Percentiles rank a stretch among this genome's conserved stretches.
phyloP scores from a whole-genome alignment of 2,329 filamentous ascomycete species.

The Berkeleyomyces rouxiae region DNA sequence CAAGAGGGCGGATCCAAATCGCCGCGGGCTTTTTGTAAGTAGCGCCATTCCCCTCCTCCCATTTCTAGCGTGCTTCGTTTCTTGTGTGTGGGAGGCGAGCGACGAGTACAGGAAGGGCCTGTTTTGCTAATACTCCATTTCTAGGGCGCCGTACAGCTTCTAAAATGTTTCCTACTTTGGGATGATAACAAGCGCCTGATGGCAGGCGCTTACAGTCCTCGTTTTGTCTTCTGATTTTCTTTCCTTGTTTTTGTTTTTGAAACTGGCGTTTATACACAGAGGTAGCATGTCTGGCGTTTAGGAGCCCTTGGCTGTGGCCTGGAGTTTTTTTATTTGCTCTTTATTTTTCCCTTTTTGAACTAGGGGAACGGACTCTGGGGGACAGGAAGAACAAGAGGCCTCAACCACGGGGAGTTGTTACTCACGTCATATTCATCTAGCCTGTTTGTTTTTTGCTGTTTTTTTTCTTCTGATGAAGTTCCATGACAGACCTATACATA shows the following conservation, averaged over 20 bases:
- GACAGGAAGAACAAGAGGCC: no score
- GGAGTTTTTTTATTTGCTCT: neutral
- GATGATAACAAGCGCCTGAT: slow-evolving; percentile 3
- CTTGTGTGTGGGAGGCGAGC: neutral
- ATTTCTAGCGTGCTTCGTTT: neutral
- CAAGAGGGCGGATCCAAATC: slow-evolving; percentile 18
- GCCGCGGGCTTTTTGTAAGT: slow-evolving; percentile 26
- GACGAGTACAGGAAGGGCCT: neutral
- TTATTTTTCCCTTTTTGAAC: neutral
- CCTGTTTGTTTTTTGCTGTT: no score
- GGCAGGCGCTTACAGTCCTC: neutral
- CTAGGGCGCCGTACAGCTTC: slow-evolving; percentile 28
- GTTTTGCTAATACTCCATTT: neutral
- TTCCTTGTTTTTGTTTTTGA: neutral
- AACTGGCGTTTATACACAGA: neutral
- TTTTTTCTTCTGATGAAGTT: no score
- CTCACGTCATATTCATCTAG: no score
- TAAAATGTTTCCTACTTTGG: slow-evolving; percentile 28
- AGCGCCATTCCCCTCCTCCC: neutral
- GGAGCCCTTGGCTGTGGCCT: neutral
- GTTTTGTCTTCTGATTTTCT: neutral
- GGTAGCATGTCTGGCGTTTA: neutral
- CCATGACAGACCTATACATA: no score
- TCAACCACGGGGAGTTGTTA: no score
- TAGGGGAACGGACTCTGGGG: neutral